A percentile compares a stretch with the other conserved stretches of the same genome.
phyloP scores from a whole-genome alignment of 805 yeast species.

The Suhomyces prunicola region DNA sequence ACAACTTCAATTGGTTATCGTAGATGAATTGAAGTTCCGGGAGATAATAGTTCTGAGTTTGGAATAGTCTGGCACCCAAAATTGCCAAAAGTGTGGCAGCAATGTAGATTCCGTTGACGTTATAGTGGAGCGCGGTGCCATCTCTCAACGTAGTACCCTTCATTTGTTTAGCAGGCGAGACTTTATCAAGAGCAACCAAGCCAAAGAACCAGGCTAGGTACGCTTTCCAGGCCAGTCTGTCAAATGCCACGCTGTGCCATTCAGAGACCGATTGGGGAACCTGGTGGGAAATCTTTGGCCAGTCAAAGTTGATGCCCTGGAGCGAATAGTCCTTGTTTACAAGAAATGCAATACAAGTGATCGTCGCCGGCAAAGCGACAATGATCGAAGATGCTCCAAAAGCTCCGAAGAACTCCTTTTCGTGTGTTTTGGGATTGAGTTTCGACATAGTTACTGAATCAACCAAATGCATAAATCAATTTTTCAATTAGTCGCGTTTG shows the following conservation, averaged over 20 bases:
- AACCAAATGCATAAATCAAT: neutral
- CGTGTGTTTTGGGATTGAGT: slow-evolving; percentile 69
- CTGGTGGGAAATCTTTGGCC: slow-evolving; percentile 33
- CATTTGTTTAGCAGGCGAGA: slow-evolving; percentile 60
- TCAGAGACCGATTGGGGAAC: slow-evolving; percentile 25
- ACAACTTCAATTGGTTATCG: slow-evolving; percentile 62
- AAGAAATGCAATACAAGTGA: slow-evolving; percentile 56
- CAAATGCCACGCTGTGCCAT: slow-evolving; percentile 34
- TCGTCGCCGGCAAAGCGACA: slow-evolving; percentile 61
- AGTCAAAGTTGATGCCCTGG: slow-evolving; percentile 46
- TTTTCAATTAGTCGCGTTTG: neutral
- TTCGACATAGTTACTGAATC: neutral
- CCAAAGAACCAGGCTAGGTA: slow-evolving; percentile 72
- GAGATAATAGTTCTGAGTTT: slow-evolving; percentile 47
- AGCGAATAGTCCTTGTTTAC: slow-evolving; percentile 59
- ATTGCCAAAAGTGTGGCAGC: slow-evolving; percentile 35
- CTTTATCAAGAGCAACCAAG: slow-evolving; percentile 58
- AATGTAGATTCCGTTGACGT: slow-evolving; percentile 75
- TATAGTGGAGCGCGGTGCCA: slow-evolving; percentile 63
- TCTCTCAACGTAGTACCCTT: slow-evolving; percentile 75
- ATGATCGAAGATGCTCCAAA: slow-evolving; percentile 70
- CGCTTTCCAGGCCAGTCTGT: slow-evolving; percentile 53
- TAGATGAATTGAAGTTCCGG: slow-evolving; percentile 83
- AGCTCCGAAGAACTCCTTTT: slow-evolving; percentile 75
- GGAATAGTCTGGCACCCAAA: slow-evolving; percentile 50